phyloP scores from a whole-genome alignment of 2,329 filamentous ascomycete genomes.

The Colletotrichum somersetense region DNA sequence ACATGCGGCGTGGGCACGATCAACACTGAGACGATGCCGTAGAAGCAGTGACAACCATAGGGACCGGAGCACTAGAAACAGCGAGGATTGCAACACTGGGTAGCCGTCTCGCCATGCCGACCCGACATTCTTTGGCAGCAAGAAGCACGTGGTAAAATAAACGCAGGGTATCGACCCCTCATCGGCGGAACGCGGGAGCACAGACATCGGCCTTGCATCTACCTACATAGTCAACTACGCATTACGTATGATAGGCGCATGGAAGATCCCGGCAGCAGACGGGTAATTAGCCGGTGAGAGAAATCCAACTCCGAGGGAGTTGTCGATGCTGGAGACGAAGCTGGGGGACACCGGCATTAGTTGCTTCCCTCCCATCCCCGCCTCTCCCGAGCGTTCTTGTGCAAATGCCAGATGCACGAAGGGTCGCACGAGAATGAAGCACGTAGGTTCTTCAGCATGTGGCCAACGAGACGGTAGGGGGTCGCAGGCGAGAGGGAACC shows the following conservation, averaged over 20 bases:
- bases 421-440: conserved; percentile 20
- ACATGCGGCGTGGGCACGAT: neutral
- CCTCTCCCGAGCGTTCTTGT: conserved; percentile 8
- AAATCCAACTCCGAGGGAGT: neutral
- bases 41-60: neutral
- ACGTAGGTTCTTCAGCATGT: conserved; percentile 34
- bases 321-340: neutral
- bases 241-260: neutral
- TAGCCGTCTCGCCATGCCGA: neutral
- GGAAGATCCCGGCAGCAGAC: neutral
- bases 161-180: conserved; percentile 19
- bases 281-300: neutral
- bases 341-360: neutral
- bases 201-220: conserved; percentile 11
- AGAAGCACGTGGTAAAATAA: conserved; percentile 6
- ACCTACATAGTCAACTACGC: neutral
- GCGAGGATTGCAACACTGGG: neutral
- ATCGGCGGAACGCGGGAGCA: conserved; percentile 29
- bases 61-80: neutral
- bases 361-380: neutral
- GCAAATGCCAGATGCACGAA: conserved; percentile 22
- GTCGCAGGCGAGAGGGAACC: conserved; percentile 38
- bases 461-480: conserved; percentile 5
- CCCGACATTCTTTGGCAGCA: neutral
- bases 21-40: neutral